Evolutionary conservation across 2,329 filamentous ascomycete genomes (phyloP).

Genomic region (Exophiala calicioides): DNA sequence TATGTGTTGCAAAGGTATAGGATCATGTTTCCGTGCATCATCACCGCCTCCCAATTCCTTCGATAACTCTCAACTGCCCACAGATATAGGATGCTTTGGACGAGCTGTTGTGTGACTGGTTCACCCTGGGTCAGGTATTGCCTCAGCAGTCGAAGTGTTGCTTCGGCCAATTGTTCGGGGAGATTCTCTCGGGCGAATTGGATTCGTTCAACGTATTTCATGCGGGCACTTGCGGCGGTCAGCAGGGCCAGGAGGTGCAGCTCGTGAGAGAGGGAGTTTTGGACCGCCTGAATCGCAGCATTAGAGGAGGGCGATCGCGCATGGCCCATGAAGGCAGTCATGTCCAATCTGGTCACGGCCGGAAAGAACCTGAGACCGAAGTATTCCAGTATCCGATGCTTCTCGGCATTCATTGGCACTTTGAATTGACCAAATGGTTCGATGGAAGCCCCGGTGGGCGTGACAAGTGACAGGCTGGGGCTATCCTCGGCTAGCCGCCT

Average conservation of each 20-base stretch:
- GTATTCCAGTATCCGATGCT: conserved; percentile 21
- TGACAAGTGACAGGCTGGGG: conserved; percentile 2
- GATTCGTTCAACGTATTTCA: conserved; percentile 18
- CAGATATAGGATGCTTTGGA: conserved; percentile 20
- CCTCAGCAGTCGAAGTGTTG: conserved; percentile 10
- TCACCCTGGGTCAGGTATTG: conserved; percentile 12
- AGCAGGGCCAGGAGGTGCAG: conserved; percentile 17
- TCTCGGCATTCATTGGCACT: conserved; percentile 17
- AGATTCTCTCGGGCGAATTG: conserved; percentile 18
- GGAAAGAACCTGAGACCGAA: conserved; percentile 22
- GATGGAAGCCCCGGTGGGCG: conserved; percentile 5
- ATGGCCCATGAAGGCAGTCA: conserved; percentile 13
- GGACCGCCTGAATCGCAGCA: conserved; percentile 16
- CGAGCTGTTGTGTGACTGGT: conserved; percentile 16
- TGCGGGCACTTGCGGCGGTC: conserved; percentile 15
- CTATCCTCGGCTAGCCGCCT: not conserved
- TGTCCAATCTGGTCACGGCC: conserved; percentile 19
- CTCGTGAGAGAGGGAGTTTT: conserved; percentile 12
- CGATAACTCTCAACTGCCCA: conserved; percentile 23
- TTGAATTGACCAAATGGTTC: conserved; percentile 23
- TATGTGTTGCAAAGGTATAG: conserved; percentile 15
- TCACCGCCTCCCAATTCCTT: conserved; percentile 20
- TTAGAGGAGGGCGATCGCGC: not conserved
- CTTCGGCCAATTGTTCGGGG: conserved; percentile 16
- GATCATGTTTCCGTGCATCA: conserved; percentile 17